A percentile compares a stretch with the other conserved stretches of the same genome.
Conservation (phyloP, 2,329 filamentous ascomycete species). For the Colletotrichum sp. region DNA sequence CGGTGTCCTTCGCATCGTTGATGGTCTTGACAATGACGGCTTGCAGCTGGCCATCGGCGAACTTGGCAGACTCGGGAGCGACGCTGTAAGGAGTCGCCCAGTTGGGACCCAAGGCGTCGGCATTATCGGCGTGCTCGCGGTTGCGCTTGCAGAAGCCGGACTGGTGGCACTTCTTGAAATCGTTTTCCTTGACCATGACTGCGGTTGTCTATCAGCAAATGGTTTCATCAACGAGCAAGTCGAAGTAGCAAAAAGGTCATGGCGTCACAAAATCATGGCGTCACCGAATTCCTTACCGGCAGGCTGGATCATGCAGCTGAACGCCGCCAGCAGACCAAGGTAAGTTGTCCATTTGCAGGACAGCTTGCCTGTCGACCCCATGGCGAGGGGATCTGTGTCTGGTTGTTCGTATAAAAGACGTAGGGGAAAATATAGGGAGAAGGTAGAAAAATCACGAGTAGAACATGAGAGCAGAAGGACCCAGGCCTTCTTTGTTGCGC, state of each 20-base stretch:
- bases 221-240: background rate
- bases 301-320: constrained; percentile 66
- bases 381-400: constrained; percentile 33
- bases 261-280: constrained; percentile 4
- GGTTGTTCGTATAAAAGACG: background rate
- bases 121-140: constrained; percentile 83
- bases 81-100: constrained; percentile 87
- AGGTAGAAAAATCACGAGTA: background rate
- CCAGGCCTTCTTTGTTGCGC: constrained; percentile 5
- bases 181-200: constrained; percentile 92
- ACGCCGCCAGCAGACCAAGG: constrained; percentile 60
- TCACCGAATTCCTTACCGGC: constrained; percentile 56
- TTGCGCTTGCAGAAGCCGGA: constrained; percentile 98
- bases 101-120: constrained; percentile 62
- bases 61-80: constrained; percentile 70
- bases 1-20: constrained; percentile 66
- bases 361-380: constrained; percentile 55
- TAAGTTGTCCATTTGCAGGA: constrained; percentile 69
- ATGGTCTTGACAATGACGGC: constrained; percentile 84
- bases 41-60: constrained; percentile 80
- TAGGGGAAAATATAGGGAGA: background rate
- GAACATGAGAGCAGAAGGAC: constrained; percentile 1
- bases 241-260: background rate
- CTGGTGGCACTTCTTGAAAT: constrained; percentile 96
- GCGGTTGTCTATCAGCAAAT: constrained; percentile 7